Evolutionary conservation across 2,329 filamentous ascomycete genomes (phyloP).

Genomic region (Endoconidiophora polonica): DNA sequence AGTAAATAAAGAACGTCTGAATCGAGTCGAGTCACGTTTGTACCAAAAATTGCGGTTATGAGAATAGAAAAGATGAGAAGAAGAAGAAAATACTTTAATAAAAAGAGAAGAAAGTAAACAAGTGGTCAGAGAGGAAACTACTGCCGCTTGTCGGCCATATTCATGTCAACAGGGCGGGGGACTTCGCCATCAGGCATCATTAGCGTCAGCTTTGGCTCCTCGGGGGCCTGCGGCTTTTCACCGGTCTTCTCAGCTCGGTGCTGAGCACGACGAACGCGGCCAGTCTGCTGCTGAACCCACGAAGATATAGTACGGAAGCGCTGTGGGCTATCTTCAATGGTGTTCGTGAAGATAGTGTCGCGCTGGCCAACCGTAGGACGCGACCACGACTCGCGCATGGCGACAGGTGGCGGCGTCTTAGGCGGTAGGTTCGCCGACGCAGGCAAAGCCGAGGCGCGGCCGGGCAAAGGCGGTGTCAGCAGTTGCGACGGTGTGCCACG

Average conservation of each 20-base stretch:
- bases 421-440: not conserved
- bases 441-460: not conserved
- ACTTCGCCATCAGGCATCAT: conserved; percentile 35
- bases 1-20: too few species aligned
- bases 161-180: conserved; percentile 25
- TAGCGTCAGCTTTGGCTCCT: conserved; percentile 30
- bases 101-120: too few species aligned
- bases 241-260: conserved; percentile 21
- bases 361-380: conserved; percentile 19
- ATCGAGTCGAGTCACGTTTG: too few species aligned
- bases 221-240: conserved; percentile 23
- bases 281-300: conserved; percentile 49
- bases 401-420: conserved; percentile 2
- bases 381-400: conserved; percentile 8
- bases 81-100: too few species aligned
- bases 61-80: too few species aligned
- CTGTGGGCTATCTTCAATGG: conserved; percentile 33
- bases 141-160: not conserved
- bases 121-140: not conserved
- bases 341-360: conserved; percentile 36
- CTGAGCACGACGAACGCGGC: conserved; percentile 32
- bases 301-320: conserved; percentile 42
- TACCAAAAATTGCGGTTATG: too few species aligned
- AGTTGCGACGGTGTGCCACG: not conserved
- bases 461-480: not conserved